Base-by-base conservation (phyloP, 2,329 filamentous ascomycete species). In the Macroventuria anomochaeta region DNA sequence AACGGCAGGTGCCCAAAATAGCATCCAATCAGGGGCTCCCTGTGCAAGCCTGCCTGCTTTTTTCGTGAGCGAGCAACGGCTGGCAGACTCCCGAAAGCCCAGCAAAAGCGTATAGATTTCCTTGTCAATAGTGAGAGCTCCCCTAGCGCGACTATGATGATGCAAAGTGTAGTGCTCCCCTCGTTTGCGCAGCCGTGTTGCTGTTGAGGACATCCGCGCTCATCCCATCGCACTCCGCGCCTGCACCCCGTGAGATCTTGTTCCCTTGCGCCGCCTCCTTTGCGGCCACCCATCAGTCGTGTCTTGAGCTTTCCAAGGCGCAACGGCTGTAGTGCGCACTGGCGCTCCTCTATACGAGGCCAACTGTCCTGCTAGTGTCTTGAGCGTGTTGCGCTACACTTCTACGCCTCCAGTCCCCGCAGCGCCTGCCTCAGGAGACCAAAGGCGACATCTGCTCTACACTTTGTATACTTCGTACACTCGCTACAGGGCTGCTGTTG, bases 291-390 rank as follows among this genome's bases (percentile, higher is more conserved):
- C 50, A 48, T 29, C 29, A 31, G 18, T n/a, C 34, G 33, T 34
- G 48, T 25, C 26, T 18, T 28, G 41, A 31, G 28, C 37, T 21
- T 43, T 31, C 33, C 39, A 12, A 53, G 50, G 38, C 38, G 51
- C 31, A 50, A 55, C 53, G 36, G 46, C 46, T 50, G 46, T 39
- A 33, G 44, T 37, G 46, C 37, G 46, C 46, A 55, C 36, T 55
- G 46, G 52, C 52, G 41, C 41, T 11, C 5, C 28, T 48, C 25
- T 48, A 54, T 54, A 54, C 51, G 51, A 54, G 44, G 37, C 32
- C 50, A 47, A 36, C 50, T 42, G 37, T 28, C n/a, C 28, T 37
- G 31, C 46, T 42, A 55, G 52, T 46, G 46, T 40, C 52, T 31
- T 41, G 40, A 44, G 39, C 33, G 39, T 36, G 44, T 46, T 50